Base-by-base conservation (phyloP, 768 basidiomycete species). In the Phlebiopsis flavidoalba region DNA sequence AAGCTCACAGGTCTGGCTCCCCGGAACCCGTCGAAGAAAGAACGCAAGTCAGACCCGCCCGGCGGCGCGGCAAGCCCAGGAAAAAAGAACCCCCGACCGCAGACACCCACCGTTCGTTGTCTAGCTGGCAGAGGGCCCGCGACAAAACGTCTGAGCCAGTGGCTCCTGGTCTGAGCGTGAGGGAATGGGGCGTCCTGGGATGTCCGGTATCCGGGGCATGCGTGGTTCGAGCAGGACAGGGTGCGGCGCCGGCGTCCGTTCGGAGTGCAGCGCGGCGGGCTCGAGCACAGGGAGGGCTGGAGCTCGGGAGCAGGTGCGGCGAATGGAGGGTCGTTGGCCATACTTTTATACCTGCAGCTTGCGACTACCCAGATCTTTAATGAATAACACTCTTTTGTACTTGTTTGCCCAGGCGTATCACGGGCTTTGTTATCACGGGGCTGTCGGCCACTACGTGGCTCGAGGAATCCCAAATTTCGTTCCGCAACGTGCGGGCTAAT, bases 1-100 rank as follows among this genome's bases (percentile, higher is more conserved):
- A 99, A 98, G 72, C 93, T 95, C 69, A 99, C 86, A 19, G 96
- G 96, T 70, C 98, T 97, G 68, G 91, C 91, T 22, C 97, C 96
- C 17, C 96, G 96, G 74, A 98, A 99, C 64, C 92, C 94, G 65
- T 19, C 40, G 3, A 43, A 6, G 6, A 31, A 31, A 31, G 26
- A 31, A 56, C 31, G 11, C 3, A 35, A 5, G 52, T 33, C 31
- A 53, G 36, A 53, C 15, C 26, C 36, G 52, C n/a, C 52, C 36
- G 50, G 14, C 19, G 17, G 52, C 52, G 26, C 52, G 40, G 40
- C 11, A 43, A 43, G 40, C 17, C 17, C 8, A 4, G 45, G 31
- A 10, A 31, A 31, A 31, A 31, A 5, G 60, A 24, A n/a, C n/a
- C n/a, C n/a, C 48, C 26, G 12, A 19, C 7, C 8, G 47, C 45